phyloP scores from a whole-genome alignment of 1,284 basidiomycete species.

The Hemileia vastatrix region DNA sequence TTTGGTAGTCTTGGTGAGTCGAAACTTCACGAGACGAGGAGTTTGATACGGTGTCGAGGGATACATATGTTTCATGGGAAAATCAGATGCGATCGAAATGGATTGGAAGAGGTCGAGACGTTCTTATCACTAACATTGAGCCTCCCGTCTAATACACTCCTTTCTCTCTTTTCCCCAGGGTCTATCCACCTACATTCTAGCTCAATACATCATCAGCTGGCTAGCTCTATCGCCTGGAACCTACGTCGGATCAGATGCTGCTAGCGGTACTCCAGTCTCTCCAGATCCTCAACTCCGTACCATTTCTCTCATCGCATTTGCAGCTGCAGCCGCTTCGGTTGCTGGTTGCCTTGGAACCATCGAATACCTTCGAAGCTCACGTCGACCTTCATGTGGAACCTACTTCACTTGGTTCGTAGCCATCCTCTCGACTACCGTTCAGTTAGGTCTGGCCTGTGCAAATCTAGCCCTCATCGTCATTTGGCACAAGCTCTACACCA shows the following conservation, averaged over 20 bases:
- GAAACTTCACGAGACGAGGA: no score
- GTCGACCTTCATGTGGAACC: conserved; percentile 12
- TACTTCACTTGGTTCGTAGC: conserved; percentile 19
- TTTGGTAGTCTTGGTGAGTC: no score
- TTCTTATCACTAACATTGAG: not conserved
- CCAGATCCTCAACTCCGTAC: conserved; percentile 17
- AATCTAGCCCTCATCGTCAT: conserved; percentile 21
- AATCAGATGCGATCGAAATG: no score
- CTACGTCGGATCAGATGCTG: conserved; percentile 19
- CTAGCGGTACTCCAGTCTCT: conserved; percentile 6
- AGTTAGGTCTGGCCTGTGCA: conserved; percentile 5
- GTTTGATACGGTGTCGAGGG: no score
- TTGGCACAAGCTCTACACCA: conserved; percentile 22
- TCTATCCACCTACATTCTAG: conserved; percentile 13
- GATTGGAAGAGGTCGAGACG: no score
- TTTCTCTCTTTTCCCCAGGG: conserved; percentile 10
- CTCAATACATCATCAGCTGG: conserved; percentile 11
- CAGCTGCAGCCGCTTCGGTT: not conserved
- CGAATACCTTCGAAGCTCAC: conserved; percentile 21
- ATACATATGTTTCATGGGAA: no score
- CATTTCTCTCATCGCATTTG: conserved; percentile 15
- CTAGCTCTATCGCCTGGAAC: conserved; percentile 21
- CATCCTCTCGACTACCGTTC: conserved; percentile 14
- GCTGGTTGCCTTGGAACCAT: conserved; percentile 3
- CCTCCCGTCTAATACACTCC: not conserved